phyloP scores from a whole-genome alignment of 2,329 filamentous ascomycete species.

The Pseudogymnoascus sp. region DNA sequence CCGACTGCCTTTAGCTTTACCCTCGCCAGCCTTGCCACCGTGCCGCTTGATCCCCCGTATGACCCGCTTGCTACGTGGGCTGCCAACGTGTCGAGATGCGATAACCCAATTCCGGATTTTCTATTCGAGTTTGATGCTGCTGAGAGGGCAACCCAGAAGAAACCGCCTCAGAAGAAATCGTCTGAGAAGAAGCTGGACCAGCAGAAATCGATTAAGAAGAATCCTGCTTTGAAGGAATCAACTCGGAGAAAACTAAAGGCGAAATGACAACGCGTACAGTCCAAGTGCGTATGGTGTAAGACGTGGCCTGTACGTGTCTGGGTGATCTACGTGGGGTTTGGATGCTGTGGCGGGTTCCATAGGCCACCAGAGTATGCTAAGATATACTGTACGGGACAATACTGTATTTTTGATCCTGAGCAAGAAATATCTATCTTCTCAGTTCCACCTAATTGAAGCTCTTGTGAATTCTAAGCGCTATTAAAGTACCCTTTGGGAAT shows the following conservation, averaged over 20 bases:
- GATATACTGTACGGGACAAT: too few relatives aligned
- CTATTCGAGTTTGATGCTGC: not conserved
- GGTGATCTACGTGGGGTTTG: too few relatives aligned
- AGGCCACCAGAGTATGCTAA: not conserved
- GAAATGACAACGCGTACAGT: not conserved
- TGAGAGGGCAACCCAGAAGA: not conserved
- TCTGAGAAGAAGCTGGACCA: not conserved
- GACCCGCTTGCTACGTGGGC: not conserved
- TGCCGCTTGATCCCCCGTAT: not conserved
- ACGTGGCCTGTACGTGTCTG: not conserved
- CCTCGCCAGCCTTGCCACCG: not conserved
- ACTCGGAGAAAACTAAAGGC: not conserved
- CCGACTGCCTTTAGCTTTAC: not conserved
- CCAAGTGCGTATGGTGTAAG: not conserved
- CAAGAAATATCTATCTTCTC: not conserved
- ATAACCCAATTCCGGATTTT: not conserved
- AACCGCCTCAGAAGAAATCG: not conserved
- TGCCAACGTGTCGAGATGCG: not conserved
- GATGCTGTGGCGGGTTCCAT: too few relatives aligned
- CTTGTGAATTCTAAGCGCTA: not conserved
- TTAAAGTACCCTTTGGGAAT: not conserved
- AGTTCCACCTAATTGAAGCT: too few relatives aligned
- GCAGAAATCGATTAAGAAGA: not conserved
- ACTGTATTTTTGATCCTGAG: not conserved
- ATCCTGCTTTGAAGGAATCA: not conserved